Evolutionary conservation across 371 early-diverging fungal species (phyloP), one percentile per base, ranked within the genome.

Genomic region (Paraphysoderma sedebokerense): DNA sequence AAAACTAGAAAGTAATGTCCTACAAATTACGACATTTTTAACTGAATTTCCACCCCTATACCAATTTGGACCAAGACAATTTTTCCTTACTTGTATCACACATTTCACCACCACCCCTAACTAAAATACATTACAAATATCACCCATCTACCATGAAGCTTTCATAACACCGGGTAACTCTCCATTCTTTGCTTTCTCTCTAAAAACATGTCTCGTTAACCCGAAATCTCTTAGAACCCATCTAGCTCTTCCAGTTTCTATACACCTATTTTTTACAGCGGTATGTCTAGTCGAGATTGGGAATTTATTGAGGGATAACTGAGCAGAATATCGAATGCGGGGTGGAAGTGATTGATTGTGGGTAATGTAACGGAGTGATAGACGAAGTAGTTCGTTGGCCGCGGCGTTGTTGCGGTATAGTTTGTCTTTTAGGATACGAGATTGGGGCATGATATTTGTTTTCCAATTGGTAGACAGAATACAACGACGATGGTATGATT

Each of bases 111-210:
- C n/a, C n/a, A n/a, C n/a, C n/a, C n/a, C n/a, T n/a, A n/a, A n/a
- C n/a, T n/a, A n/a, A n/a, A n/a, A n/a, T n/a, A n/a, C n/a, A n/a
- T n/a, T n/a, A n/a, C n/a, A n/a, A n/a, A n/a, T n/a, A n/a, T n/a
- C n/a, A n/a, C n/a, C n/a, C n/a, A n/a, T n/a, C n/a, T 81, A 87
- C 87, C 87, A 87, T 42, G 78, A 74, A 13, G 82, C 61, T 61
- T 85, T 86, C 60, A 71, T 74, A 40, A 87, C 85, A 54, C 87
- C 87, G 8, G 85, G 82, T 47, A 87, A 60, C 39, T 82, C 80
- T 41, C 87, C 87, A 41, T 74, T 77, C 42, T 85, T 59, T 6
- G 87, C 87, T 60, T 81, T 81, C 44, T 79, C 47, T 52, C 86
- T 79, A 68, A 87, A 87, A 61, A 81, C 83, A 66, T 75, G 79